Conservation (phyloP, 805 yeast species). For the Pichia californica region DNA sequence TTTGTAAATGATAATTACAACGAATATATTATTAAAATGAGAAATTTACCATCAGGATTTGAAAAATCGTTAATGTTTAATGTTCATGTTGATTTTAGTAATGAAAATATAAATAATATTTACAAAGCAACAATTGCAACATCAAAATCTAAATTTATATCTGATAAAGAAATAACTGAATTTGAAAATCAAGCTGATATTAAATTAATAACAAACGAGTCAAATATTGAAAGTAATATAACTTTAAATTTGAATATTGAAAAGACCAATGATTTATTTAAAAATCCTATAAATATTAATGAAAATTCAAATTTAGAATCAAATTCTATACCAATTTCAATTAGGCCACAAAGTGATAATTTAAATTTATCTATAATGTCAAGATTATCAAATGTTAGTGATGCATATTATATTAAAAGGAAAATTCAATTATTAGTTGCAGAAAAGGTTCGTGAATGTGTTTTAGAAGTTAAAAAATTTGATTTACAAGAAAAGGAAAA, state of each 20-base stretch:
- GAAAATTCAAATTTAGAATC: no score
- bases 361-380: constrained; percentile 23
- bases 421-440: constrained; percentile 31
- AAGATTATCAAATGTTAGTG: constrained; percentile 29
- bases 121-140: constrained; percentile 2
- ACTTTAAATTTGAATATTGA: constrained; percentile 21
- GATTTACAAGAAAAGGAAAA: constrained; percentile 14
- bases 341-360: neutral
- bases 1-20: neutral
- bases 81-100: constrained; percentile 17
- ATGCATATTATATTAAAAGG: constrained; percentile 30
- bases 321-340: no score
- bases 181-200: neutral
- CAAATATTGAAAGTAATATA: constrained; percentile 10
- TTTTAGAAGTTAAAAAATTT: constrained; percentile 14
- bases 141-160: neutral
- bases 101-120: constrained; percentile 8
- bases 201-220: neutral
- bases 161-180: constrained; percentile 2
- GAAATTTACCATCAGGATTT: constrained; percentile 19
- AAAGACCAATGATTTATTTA: neutral
- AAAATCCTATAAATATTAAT: no score
- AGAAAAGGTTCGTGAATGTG: constrained; percentile 15
- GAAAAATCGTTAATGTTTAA: constrained; percentile 20
- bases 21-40: constrained; percentile 6